Conservation (phyloP, 768 basidiomycete species). For the Fomitopsis serialis region DNA sequence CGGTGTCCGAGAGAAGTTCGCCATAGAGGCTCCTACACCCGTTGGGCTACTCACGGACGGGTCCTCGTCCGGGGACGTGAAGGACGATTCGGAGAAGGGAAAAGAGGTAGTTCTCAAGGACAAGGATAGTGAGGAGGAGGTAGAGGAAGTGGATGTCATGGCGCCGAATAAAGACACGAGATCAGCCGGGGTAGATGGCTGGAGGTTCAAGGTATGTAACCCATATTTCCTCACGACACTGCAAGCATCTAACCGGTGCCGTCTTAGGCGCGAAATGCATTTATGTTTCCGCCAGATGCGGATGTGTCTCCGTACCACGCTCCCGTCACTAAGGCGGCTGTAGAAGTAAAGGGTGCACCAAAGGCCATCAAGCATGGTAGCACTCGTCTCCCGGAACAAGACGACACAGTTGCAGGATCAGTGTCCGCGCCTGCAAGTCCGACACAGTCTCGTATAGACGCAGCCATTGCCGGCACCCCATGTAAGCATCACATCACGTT, state of each 20-base stretch:
- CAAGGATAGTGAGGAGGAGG: conserved; percentile 13
- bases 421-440: conserved; percentile 77
- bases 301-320: conserved; percentile 75
- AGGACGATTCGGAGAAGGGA: conserved; percentile 25
- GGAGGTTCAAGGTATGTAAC: conserved; percentile 68
- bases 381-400: conserved; percentile 77
- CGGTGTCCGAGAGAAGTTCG: conserved; percentile 64
- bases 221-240: neutral
- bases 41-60: conserved; percentile 46
- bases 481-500: conserved; percentile 44
- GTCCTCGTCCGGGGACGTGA: conserved; percentile 17
- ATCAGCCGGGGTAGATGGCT: conserved; percentile 68
- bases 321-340: conserved; percentile 19
- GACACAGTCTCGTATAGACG: conserved; percentile 82
- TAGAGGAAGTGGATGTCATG: conserved; percentile 58
- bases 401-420: conserved; percentile 41
- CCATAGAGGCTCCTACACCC: conserved; percentile 53
- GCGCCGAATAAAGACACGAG: conserved; percentile 73
- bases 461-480: conserved; percentile 89
- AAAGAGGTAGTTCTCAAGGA: conserved; percentile 6
- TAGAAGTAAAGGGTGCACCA: conserved; percentile 35
- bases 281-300: conserved; percentile 95
- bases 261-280: conserved; percentile 78
- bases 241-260: neutral
- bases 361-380: conserved; percentile 72